Conservation (phyloP, 2,329 filamentous ascomycete genomes). For the Cladosporium sp. region DNA sequence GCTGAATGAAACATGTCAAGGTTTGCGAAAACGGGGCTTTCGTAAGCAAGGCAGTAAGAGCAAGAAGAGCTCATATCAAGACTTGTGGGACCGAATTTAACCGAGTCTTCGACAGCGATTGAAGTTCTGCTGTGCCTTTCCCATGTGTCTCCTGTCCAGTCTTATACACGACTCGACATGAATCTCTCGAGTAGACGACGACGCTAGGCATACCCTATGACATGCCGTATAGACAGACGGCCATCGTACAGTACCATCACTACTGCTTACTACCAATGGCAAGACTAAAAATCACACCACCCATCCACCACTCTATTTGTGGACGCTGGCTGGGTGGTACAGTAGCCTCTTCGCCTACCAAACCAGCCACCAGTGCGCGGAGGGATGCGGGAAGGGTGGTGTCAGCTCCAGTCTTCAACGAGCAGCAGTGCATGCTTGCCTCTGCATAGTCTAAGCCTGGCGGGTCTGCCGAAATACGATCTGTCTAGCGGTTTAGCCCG, state of each 20-base stretch:
- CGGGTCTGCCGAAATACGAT: slow-evolving; percentile 3
- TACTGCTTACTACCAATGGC: neutral
- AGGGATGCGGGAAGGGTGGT: slow-evolving; percentile 2
- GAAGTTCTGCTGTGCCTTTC: neutral
- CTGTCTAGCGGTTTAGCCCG: neutral
- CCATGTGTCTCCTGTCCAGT: neutral
- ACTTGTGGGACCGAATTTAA: neutral
- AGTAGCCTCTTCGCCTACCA: neutral
- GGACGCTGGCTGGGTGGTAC: neutral
- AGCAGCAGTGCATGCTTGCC: neutral
- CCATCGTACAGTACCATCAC: neutral
- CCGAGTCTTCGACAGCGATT: neutral
- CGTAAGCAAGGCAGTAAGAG: neutral
- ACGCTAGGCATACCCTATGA: neutral
- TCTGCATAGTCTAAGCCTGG: neutral
- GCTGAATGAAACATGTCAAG: neutral
- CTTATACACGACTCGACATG: neutral
- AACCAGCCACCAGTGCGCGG: neutral
- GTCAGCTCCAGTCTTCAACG: neutral
- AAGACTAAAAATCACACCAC: neutral
- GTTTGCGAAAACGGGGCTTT: neutral
- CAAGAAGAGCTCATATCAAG: neutral
- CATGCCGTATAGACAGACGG: neutral
- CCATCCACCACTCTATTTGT: neutral
- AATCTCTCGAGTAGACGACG: neutral